phyloP scores from a whole-genome alignment of 495 filamentous ascomycete species.

The Cladorrhinum samala region DNA sequence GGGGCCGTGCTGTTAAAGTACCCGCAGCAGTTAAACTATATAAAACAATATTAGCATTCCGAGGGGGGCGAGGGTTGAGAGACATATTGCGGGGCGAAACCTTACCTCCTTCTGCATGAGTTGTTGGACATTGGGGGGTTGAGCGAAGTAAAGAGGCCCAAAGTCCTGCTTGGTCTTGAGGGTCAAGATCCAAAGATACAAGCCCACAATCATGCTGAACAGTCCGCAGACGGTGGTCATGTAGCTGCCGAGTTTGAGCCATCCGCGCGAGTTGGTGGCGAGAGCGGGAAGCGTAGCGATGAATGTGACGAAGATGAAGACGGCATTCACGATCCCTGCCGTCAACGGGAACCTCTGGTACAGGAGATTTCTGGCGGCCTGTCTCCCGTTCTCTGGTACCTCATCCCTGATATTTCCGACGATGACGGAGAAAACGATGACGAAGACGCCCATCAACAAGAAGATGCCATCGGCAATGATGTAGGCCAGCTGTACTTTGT shows the following conservation, averaged over 20 bases:
- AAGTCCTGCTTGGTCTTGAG: conserved; percentile 56
- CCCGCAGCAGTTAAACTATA: conserved; percentile 68
- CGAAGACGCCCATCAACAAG: conserved; percentile 54
- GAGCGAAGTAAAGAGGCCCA: conserved; percentile 47
- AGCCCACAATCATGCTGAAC: conserved; percentile 59
- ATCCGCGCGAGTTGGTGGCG: conserved; percentile 48
- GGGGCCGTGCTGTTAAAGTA: conserved; percentile 62
- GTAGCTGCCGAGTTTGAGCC: conserved; percentile 55
- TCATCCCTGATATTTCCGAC: conserved; percentile 45
- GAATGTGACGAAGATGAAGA: conserved; percentile 54
- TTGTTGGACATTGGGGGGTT: conserved; percentile 47
- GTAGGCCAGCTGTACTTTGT: conserved; percentile 54
- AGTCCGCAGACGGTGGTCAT: conserved; percentile 53
- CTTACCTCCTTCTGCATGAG: conserved; percentile 58
- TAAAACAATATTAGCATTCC: conserved; percentile 22
- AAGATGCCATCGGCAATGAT: conserved; percentile 54
- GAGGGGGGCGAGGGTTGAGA: no score
- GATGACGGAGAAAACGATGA: conserved; percentile 57
- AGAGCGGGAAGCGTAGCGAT: conserved; percentile 54
- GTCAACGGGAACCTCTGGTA: conserved; percentile 55
- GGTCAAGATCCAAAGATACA: conserved; percentile 65
- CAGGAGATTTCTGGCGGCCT: conserved; percentile 59
- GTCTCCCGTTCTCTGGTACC: conserved; percentile 37
- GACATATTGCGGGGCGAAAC: neutral
- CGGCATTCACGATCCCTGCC: conserved; percentile 62